These are phyloP conservation scores for Debaryomyces udenii DNA, from an alignment of 1,139 yeast genomes.

Conservation along the genomic window DNA sequence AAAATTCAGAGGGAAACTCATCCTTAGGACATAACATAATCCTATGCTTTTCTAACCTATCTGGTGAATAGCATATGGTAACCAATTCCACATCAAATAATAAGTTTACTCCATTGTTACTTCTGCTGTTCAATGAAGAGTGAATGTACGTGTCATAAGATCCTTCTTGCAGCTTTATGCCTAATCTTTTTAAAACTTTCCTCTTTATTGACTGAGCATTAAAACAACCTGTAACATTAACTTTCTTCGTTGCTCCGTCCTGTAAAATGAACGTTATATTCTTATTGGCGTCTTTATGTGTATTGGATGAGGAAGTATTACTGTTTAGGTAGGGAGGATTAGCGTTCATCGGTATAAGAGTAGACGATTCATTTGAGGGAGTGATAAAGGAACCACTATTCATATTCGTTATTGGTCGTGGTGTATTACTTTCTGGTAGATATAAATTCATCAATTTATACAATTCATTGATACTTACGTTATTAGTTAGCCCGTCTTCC, in stretches of 20 bases:
- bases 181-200: constrained; percentile 65
- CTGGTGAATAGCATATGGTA: constrained; percentile 77
- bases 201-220: constrained; percentile 79
- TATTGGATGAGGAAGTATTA: constrained; percentile 1
- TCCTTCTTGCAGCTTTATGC: constrained; percentile 44
- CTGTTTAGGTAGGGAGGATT: constrained; percentile 2
- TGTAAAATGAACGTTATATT: constrained; percentile 68
- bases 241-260: constrained; percentile 73
- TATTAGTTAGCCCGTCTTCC: constrained; percentile 36
- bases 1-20: constrained; percentile 67
- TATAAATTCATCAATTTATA: constrained; percentile 29
- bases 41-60: constrained; percentile 70
- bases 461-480: constrained; percentile 36
- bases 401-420: not conserved
- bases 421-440: constrained; percentile 9
- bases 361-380: constrained; percentile 17
- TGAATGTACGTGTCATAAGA: constrained; percentile 49
- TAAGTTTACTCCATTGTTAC: constrained; percentile 38
- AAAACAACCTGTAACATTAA: constrained; percentile 78
- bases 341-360: constrained; percentile 18
- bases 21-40: constrained; percentile 68
- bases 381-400: not conserved
- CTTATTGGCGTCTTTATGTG: constrained; percentile 42
- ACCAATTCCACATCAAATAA: constrained; percentile 81
- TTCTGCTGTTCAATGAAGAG: constrained; percentile 29